Evolutionary conservation across 176 grass and related monocot genomes (phyloP), one percentile per base, ranked within the genome.

Genomic region (Themeda triandra): DNA sequence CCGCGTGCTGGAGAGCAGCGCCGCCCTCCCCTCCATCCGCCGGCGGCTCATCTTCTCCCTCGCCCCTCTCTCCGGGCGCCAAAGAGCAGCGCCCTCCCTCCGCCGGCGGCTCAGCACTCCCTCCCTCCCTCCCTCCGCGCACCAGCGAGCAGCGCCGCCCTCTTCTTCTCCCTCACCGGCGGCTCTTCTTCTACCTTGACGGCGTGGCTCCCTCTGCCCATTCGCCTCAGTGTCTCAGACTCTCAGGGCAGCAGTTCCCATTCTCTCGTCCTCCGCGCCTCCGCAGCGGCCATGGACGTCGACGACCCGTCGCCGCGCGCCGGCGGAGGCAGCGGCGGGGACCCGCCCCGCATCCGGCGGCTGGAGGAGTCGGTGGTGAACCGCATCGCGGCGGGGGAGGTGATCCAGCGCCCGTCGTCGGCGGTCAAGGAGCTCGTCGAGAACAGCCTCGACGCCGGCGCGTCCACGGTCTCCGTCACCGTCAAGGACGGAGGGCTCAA

Each of bases 351-450:
- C 49, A 95, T 98, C 63, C 83, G 89, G 32, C 73, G 92, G 71
- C 77, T 98, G 54, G 93, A 98, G 59, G 85, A 94, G 36, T 90
- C 92, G 71, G 95, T 98, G 82, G 95, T 98, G 87, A 98, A 95
- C 77, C 89, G 91, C 82, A 95, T 98, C 59, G 92, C 95, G 40
- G 95, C 91, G 15, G 92, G 92, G 73, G 92, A 98, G 89, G 95
- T 95, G 17, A 93, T 98, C 82, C 91, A 95, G 89, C 85, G 92
- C 3, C 91, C 91, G 44, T 92, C 83, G 62, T 81, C 92, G 73
- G 91, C 89, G 69, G 96, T 95, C 80, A 98, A 98, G 89, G 91
- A 93, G 87, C 93, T 98, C 44, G 74, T 98, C 21, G 93, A 98
- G 91, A 95, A 95, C 84, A 87, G 91, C 87, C 91, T 98, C 85